Base-by-base conservation (phyloP, 2,329 filamentous ascomycete species). In the Diaporthe sp. region DNA sequence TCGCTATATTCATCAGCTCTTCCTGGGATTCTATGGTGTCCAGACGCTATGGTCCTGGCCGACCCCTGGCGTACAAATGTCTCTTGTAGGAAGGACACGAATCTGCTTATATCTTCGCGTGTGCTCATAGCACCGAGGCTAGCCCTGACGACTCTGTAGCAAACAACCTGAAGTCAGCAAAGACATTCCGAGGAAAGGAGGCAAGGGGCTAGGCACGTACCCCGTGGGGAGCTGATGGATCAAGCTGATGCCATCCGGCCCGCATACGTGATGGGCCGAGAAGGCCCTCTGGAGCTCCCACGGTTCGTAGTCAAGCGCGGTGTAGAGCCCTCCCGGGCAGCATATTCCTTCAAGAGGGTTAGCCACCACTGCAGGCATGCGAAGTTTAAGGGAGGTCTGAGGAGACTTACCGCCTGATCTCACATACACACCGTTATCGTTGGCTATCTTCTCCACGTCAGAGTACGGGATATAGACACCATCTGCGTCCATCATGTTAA, bases 61-160 rank as follows among this genome's bases (percentile, higher is more conserved):
- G 31, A 42, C 44, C 37, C 74, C 12, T 76, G 77, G 42, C 82
- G 79, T 49, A 84, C 77, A 62, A 86, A 87, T 1, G 81, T 81
- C n/a, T 82, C 78, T 6, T 81, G 82, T 15, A 89, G 78, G 74
- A 91, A 91, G 4, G 81, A 76, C 10, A 89, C 69, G 51, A 91
- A 87, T 0, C 81, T 80, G 28, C 89, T 86, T 19, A 92, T 86
- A 77, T 93, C 91, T 4, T 84, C 81, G 28, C 85, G 80, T 2
- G 89, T 92, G 76, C 88, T 92, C 89, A 91, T 91, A 17, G 91
- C 90, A 0, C 92, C 91, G 2, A 93, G 83, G 75, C 89, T 92
- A 8, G 88, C 89, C 28, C 92, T 86, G 9, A 92, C 89, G 58
- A 93, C 90, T 0, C 91, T 88, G 76, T 17, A 28, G 15, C 7